Evolutionary conservation across 2,329 filamentous ascomycete genomes (phyloP).

Genomic region (Fusarium oxysporum): DNA sequence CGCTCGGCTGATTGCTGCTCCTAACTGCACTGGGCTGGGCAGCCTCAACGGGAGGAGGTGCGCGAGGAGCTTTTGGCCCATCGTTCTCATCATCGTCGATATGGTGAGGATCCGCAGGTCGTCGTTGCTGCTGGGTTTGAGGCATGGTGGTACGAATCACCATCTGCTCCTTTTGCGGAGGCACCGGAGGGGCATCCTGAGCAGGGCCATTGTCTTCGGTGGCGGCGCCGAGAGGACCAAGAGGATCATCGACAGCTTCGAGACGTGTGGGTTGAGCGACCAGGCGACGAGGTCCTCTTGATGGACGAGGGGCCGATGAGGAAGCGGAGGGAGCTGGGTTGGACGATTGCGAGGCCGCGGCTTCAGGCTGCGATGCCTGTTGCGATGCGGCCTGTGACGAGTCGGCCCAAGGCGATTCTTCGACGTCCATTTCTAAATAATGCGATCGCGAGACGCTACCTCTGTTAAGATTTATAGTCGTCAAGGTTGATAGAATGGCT

Average conservation of each 20-base stretch:
- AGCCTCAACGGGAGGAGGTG: slow-evolving; percentile 73
- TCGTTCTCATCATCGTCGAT: slow-evolving; percentile 78
- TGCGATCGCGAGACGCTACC: slow-evolving; percentile 12
- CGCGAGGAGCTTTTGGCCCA: slow-evolving; percentile 64
- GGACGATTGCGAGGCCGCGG: slow-evolving; percentile 46
- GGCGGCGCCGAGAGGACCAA: slow-evolving; percentile 79
- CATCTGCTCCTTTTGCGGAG: slow-evolving; percentile 75
- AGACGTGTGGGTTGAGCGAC: slow-evolving; percentile 82
- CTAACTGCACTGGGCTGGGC: slow-evolving; percentile 64
- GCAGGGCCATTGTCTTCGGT: slow-evolving; percentile 59
- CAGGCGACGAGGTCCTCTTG: slow-evolving; percentile 69
- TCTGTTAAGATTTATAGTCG: slow-evolving; percentile 18
- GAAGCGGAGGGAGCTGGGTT: slow-evolving; percentile 45
- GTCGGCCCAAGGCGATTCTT: slow-evolving; percentile 67
- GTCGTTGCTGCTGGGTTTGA: slow-evolving; percentile 56
- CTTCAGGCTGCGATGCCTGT: slow-evolving; percentile 47
- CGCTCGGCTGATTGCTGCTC: slow-evolving; percentile 75
- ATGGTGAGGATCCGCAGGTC: slow-evolving; percentile 69
- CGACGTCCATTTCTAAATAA: slow-evolving; percentile 58
- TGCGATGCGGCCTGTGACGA: slow-evolving; percentile 52
- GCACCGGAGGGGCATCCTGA: slow-evolving; percentile 71
- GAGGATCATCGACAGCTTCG: slow-evolving; percentile 80
- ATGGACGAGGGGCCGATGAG: slow-evolving; percentile 55
- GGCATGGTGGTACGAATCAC: slow-evolving; percentile 69
- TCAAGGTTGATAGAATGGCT: slow-evolving; percentile 10